A percentile compares a stretch with the other conserved stretches of the same genome.
Conservation (phyloP, 306 rosid genomes). For the Herpetospermum pedunculosum region DNA sequence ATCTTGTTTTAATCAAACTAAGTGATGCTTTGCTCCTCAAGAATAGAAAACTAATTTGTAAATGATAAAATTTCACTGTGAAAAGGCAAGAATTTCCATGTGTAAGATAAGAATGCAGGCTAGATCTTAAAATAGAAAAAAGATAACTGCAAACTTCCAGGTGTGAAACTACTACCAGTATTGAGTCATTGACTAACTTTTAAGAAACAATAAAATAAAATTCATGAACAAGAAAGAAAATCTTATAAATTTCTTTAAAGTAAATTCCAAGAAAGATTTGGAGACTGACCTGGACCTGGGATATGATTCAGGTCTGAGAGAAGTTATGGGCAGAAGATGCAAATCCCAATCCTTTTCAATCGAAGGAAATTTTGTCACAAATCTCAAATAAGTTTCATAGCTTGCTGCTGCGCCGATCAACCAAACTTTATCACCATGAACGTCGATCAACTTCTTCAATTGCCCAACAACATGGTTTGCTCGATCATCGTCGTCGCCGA, state of each 20-base stretch:
- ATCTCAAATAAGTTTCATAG: conserved; percentile 68
- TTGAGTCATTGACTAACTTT: too few relatives aligned
- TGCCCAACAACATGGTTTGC: conserved; percentile 33
- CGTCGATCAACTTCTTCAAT: conserved; percentile 33
- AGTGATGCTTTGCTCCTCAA: neutral
- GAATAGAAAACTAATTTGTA: neutral
- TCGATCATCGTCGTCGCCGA: conserved; percentile 22
- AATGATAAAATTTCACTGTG: neutral
- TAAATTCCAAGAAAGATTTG: neutral
- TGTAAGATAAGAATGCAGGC: neutral
- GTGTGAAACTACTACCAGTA: neutral
- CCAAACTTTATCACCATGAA: conserved; percentile 54
- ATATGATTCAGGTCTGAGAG: conserved; percentile 48
- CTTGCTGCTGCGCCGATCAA: conserved; percentile 56
- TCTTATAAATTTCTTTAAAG: neutral
- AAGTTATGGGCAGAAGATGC: conserved; percentile 84
- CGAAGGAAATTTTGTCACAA: conserved; percentile 49
- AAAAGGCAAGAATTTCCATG: neutral
- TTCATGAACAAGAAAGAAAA: neutral
- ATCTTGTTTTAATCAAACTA: neutral
- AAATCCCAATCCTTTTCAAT: conserved; percentile 81
- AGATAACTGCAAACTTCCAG: neutral
- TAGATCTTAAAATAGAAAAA: neutral
- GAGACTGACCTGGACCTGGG: conserved; percentile 57
- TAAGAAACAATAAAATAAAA: neutral